Conservation (phyloP, 805 yeast genomes). For the Metschnikowia peoriensis region DNA sequence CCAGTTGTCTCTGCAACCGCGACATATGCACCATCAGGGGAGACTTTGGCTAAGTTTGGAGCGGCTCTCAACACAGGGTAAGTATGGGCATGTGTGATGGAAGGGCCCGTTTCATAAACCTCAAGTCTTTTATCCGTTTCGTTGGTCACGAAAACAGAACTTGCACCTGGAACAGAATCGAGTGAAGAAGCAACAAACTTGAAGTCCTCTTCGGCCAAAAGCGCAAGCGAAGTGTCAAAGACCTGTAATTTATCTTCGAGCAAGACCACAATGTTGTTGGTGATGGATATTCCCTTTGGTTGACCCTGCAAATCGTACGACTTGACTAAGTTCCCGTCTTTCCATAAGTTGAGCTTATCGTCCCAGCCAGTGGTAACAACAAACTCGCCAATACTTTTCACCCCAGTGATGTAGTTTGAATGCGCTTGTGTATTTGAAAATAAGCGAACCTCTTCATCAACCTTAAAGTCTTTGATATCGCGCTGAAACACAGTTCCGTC, state of each 20-base stretch:
- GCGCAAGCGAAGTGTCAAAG: conserved; percentile 15
- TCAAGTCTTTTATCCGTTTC: conserved; percentile 29
- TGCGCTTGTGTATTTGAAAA: conserved; percentile 45
- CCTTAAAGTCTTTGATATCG: conserved; percentile 32
- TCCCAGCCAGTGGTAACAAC: conserved; percentile 82
- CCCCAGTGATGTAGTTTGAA: conserved; percentile 63
- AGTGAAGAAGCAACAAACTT: conserved; percentile 25
- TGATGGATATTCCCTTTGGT: conserved; percentile 34
- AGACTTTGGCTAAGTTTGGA: conserved; percentile 62
- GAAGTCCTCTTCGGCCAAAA: conserved; percentile 19
- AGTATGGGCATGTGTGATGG: conserved; percentile 37
- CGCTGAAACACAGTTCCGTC: conserved; percentile 76
- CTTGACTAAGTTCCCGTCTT: conserved; percentile 14
- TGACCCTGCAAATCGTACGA: conserved; percentile 25
- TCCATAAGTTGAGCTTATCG: conserved; percentile 56
- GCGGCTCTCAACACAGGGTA: conserved; percentile 52
- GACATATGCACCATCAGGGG: conserved; percentile 63
- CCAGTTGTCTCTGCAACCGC: conserved; percentile 91
- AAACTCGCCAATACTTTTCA: conserved; percentile 27
- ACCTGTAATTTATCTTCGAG: conserved; percentile 31
- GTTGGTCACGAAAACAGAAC: conserved; percentile 31
- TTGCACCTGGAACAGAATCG: conserved; percentile 21
- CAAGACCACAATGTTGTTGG: conserved; percentile 26
- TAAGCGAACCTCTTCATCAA: not conserved
- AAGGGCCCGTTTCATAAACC: conserved; percentile 40